Percentiles rank a stretch among this genome's conserved stretches.
phyloP scores from a whole-genome alignment of 768 basidiomycete species.

The Boletus tylopilopsis region DNA sequence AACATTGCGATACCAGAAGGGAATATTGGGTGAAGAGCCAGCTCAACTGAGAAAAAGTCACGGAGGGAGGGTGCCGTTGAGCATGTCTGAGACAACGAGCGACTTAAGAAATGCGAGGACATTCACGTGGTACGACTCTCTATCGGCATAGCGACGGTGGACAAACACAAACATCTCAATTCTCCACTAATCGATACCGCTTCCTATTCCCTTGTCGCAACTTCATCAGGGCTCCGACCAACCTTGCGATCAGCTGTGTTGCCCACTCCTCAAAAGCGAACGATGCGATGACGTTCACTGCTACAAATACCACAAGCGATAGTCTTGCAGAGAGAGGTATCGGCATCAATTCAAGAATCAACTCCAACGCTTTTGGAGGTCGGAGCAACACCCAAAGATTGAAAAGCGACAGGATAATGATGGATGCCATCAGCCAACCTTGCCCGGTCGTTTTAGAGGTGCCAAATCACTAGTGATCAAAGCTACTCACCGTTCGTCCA shows the following conservation, averaged over 20 bases:
- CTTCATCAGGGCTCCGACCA: constrained; percentile 45
- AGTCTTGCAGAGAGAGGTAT: constrained; percentile 66
- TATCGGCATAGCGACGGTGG: constrained; percentile 26
- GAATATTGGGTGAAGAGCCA: constrained; percentile 38
- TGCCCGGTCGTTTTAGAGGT: constrained; percentile 27
- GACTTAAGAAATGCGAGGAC: not conserved
- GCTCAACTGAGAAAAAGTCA: constrained; percentile 24
- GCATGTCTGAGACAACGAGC: too few species aligned
- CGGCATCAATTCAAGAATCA: constrained; percentile 72
- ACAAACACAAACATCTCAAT: too few species aligned
- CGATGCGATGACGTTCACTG: constrained; percentile 67
- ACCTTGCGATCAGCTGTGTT: constrained; percentile 49
- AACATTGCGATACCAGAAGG: constrained; percentile 23
- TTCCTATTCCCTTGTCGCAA: constrained; percentile 41
- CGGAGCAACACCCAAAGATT: constrained; percentile 73
- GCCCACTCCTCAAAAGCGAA: constrained; percentile 78
- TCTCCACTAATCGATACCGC: too few species aligned
- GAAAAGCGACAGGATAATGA: constrained; percentile 65
- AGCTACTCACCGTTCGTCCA: constrained; percentile 80
- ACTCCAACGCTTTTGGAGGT: constrained; percentile 56
- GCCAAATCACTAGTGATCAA: not conserved
- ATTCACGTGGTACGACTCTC: not conserved
- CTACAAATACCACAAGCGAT: constrained; percentile 63
- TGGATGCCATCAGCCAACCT: constrained; percentile 79
- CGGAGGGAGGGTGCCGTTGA: not conserved